Evolutionary conservation across 1,284 basidiomycete genomes (phyloP), one percentile per base, ranked within the genome.

Genomic region (Rhodotorula sp.): DNA sequence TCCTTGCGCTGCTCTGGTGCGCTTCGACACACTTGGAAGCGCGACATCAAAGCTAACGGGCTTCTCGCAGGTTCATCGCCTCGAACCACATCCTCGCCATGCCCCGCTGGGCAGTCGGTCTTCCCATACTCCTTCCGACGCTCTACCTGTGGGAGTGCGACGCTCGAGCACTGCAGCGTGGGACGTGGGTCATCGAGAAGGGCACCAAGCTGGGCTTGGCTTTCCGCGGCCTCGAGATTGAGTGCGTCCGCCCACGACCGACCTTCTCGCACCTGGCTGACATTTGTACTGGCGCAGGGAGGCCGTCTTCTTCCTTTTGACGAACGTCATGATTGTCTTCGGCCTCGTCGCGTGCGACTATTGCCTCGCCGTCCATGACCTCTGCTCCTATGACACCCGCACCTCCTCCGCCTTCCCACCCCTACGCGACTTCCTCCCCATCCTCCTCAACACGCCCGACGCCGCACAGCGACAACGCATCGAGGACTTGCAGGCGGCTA

Each of bases 301-400:
- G 62, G 78, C 77, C 19, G 55, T 76, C 44, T 79, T 79, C 74
- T 79, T 79, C 66, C 62, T 78, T 13, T 57, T 79, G 22, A 79
- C 78, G 4, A 79, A 79, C 64, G 62, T 67, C 17, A 71, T 78
- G 58, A 74, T 79, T 56, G 73, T 75, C 1, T 73, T 76, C 49
- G 78, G 78, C 13, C 67, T 74, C 59, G 62, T 62, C n/a, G 72
- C 75, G 11, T 76, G 76, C 54, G 68, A 74, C 58, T 57, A 66
- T 60, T 65, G 70, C 62, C 63, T 69, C 39, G 68, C 68, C 49
- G 59, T 68, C 3, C 61, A 75, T 60, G 65, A 65, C 39, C 32
- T 72, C 13, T 56, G 64, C 34, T 66, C 65, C 10, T 59, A 58
- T 57, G 58, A 64, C 59, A 56, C 34, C 48, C 36, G 51, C 19